Evolutionary conservation across 2,329 filamentous ascomycete species (phyloP).

Genomic region (Neofusicoccum sp.): DNA sequence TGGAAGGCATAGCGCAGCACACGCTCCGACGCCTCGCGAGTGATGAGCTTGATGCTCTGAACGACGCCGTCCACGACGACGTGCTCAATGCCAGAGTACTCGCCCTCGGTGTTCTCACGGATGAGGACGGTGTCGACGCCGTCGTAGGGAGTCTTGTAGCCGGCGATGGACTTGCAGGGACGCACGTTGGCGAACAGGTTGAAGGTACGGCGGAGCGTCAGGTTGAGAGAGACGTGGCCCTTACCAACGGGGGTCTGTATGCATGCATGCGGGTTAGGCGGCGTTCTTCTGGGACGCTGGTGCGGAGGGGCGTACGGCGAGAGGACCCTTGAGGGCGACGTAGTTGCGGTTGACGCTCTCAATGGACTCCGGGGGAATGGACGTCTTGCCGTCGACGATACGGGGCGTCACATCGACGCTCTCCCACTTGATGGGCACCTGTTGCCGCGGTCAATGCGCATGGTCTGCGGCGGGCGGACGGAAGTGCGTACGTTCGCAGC

Average conservation of each 20-base stretch:
- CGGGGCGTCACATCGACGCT: conserved; percentile 93
- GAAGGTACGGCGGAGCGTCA: conserved; percentile 97
- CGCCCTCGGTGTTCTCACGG: conserved; percentile 99
- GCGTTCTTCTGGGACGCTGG: conserved; percentile 8
- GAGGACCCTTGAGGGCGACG: conserved; percentile 95
- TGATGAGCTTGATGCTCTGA: conserved; percentile 99
- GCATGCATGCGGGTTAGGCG: conserved; percentile 30
- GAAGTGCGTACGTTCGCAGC: conserved; percentile 74
- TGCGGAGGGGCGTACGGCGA: conserved; percentile 68
- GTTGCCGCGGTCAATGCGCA: conserved; percentile 23
- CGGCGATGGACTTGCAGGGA: conserved; percentile 93
- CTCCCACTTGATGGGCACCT: conserved; percentile 96
- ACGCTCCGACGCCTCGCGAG: conserved; percentile 88
- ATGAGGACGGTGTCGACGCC: conserved; percentile 96
- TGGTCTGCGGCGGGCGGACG: conserved; percentile 16
- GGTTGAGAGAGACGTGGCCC: conserved; percentile 97
- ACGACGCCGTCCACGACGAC: conserved; percentile 97
- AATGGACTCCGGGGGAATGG: conserved; percentile 91
- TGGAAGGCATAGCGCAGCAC: conserved; percentile 98
- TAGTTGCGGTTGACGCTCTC: conserved; percentile 93
- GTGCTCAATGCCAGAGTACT: conserved; percentile 99
- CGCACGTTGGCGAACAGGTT: conserved; percentile 99
- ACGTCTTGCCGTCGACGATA: conserved; percentile 92
- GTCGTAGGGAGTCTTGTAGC: conserved; percentile 98
- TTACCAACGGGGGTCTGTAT: conserved; percentile 89